These are phyloP conservation scores for Colletotrichum endophyticum DNA, from an alignment of 2,329 filamentous ascomycete genomes.

Conservation along the genomic window DNA sequence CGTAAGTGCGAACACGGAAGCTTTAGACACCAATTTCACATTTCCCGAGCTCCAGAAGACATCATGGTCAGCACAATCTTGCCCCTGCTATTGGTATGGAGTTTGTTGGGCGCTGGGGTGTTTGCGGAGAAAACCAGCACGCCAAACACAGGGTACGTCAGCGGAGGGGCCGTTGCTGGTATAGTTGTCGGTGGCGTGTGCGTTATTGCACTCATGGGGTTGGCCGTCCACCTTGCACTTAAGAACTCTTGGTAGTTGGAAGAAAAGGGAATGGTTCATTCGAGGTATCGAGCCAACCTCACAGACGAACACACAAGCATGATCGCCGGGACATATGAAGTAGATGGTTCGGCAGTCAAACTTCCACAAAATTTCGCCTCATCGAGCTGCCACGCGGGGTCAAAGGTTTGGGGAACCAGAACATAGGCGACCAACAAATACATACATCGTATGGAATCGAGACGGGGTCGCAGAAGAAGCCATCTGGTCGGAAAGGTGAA, in stretches of 20 bases:
- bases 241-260: neutral
- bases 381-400: neutral
- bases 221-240: neutral
- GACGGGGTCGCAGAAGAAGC: neutral
- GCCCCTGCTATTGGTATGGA: neutral
- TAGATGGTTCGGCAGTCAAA: neutral
- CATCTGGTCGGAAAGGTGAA: neutral
- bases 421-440: neutral
- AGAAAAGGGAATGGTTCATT: neutral
- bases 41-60: neutral
- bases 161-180: neutral
- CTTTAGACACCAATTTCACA: neutral
- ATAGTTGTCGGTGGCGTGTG: neutral
- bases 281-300: neutral
- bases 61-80: neutral
- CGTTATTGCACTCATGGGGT: neutral
- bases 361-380: neutral
- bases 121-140: neutral
- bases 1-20: neutral
- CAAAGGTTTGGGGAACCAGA: neutral
- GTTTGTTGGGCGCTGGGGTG: neutral
- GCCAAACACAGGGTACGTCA: neutral
- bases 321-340: neutral
- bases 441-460: neutral
- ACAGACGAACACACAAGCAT: neutral